Percentiles rank a stretch among this genome's conserved stretches.
phyloP scores from a whole-genome alignment of 1,139 yeast genomes.

The Taphrina populina region DNA sequence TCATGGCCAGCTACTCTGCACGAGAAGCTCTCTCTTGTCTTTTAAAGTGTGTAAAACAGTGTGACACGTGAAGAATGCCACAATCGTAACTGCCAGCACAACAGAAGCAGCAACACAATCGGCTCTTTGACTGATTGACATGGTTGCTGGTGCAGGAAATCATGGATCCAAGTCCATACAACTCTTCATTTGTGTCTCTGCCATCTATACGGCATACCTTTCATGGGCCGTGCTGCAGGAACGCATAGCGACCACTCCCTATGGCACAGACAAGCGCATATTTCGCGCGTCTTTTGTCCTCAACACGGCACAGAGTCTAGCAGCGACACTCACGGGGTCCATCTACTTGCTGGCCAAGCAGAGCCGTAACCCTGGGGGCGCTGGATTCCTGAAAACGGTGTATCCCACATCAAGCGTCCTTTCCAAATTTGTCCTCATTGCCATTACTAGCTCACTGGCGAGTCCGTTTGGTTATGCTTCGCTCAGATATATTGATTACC shows the following conservation, averaged over 20 bases:
- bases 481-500: constrained; percentile 76
- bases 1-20: too few species aligned
- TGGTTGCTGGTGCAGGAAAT: too few species aligned
- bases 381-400: constrained; percentile 39
- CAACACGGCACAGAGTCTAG: constrained; percentile 67
- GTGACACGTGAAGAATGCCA: too few species aligned
- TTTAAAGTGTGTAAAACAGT: too few species aligned
- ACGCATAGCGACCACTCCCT: constrained; percentile 74
- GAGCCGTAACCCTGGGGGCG: constrained; percentile 29
- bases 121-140: too few species aligned
- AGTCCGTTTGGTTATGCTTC: constrained; percentile 78
- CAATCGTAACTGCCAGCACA: too few species aligned
- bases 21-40: too few species aligned
- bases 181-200: constrained; percentile 17
- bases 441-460: constrained; percentile 75
- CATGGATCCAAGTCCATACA: too few species aligned
- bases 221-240: constrained; percentile 89
- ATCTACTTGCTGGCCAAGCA: constrained; percentile 52
- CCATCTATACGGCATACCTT: constrained; percentile 26
- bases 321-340: constrained; percentile 70
- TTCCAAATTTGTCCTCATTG: constrained; percentile 58
- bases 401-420: constrained; percentile 44
- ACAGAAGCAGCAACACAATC: too few species aligned
- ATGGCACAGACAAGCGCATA: constrained; percentile 58
- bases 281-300: constrained; percentile 77